phyloP scores from a whole-genome alignment of 306 rosid species.

The Hippophae gyantsensis region DNA sequence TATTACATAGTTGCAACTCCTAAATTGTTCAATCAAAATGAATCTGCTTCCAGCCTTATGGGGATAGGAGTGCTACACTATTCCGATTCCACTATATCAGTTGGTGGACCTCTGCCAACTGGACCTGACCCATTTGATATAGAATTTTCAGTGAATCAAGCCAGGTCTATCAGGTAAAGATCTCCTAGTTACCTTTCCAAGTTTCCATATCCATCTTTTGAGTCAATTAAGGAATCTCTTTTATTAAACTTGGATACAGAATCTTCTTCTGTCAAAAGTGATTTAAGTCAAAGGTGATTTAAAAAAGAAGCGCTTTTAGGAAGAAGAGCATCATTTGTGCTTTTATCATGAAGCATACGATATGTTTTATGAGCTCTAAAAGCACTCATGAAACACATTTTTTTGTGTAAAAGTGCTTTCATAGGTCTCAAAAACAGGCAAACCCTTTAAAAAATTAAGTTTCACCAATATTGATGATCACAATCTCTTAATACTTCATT shows the following conservation, averaged over 20 bases:
- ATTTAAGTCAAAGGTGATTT: no score
- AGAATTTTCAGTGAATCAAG: constrained; percentile 51
- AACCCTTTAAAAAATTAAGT: no score
- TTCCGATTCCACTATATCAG: constrained; percentile 35
- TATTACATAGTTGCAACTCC: constrained; percentile 69
- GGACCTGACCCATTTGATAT: constrained; percentile 65
- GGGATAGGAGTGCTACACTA: constrained; percentile 57
- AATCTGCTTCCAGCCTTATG: constrained; percentile 19
- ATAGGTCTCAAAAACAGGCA: no score
- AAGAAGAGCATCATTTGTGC: no score
- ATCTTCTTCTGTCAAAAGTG: no score
- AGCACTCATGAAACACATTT: no score
- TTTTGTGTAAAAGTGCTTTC: no score
- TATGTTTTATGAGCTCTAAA: no score
- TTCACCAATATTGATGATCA: not conserved
- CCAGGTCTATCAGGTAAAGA: constrained; percentile 57
- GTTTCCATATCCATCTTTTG: not conserved
- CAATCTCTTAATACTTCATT: not conserved
- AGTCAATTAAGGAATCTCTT: no score
- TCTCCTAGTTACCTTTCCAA: not conserved
- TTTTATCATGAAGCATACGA: no score
- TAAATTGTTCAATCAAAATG: constrained; percentile 21
- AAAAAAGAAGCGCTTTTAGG: no score
- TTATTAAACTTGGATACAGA: no score
- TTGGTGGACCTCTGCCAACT: constrained; percentile 40